A percentile compares a stretch with the other conserved stretches of the same genome.
phyloP scores from a whole-genome alignment of 2,329 filamentous ascomycete species.

The Ceratocystiopsis minuta region DNA sequence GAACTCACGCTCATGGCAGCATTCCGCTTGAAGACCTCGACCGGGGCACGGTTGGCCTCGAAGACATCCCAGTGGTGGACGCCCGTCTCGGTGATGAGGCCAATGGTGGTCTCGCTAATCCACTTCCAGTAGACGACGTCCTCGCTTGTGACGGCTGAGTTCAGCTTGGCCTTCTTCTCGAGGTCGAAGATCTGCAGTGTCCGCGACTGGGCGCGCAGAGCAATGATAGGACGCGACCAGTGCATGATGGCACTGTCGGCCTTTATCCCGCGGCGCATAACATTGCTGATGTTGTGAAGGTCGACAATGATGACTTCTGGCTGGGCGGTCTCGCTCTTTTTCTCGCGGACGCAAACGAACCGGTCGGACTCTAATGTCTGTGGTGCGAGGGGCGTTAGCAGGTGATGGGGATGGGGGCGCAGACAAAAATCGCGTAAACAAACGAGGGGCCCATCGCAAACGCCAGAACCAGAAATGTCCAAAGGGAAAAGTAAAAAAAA shows the following conservation, averaged over 20 bases:
- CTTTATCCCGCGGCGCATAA: slow-evolving; percentile 89
- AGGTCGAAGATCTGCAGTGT: slow-evolving; percentile 98
- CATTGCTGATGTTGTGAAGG: slow-evolving; percentile 92
- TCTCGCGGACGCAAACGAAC: slow-evolving; percentile 92
- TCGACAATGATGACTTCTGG: slow-evolving; percentile 95
- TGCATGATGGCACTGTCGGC: slow-evolving; percentile 99
- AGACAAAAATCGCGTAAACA: not conserved
- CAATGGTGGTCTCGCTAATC: slow-evolving; percentile 78
- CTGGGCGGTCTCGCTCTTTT: slow-evolving; percentile 65
- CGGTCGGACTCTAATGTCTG: slow-evolving; percentile 96
- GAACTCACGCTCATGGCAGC: slow-evolving; percentile 65
- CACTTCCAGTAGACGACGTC: slow-evolving; percentile 99
- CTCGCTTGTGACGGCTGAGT: slow-evolving; percentile 90
- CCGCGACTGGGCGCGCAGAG: slow-evolving; percentile 80
- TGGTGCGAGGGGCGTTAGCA: slow-evolving; percentile 1
- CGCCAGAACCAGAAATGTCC: not conserved
- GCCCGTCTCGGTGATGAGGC: slow-evolving; percentile 74
- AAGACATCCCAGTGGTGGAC: slow-evolving; percentile 98
- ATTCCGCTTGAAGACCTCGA: slow-evolving; percentile 91
- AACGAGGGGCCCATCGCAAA: not conserved
- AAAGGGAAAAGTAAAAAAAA: not conserved
- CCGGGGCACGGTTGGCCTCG: slow-evolving; percentile 60
- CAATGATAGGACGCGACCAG: slow-evolving; percentile 90
- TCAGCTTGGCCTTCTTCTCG: slow-evolving; percentile 81
- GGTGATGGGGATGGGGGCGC: not conserved